Evolutionary conservation across 1,284 basidiomycete species (phyloP).

Genomic region (Ustilago trichophora): DNA sequence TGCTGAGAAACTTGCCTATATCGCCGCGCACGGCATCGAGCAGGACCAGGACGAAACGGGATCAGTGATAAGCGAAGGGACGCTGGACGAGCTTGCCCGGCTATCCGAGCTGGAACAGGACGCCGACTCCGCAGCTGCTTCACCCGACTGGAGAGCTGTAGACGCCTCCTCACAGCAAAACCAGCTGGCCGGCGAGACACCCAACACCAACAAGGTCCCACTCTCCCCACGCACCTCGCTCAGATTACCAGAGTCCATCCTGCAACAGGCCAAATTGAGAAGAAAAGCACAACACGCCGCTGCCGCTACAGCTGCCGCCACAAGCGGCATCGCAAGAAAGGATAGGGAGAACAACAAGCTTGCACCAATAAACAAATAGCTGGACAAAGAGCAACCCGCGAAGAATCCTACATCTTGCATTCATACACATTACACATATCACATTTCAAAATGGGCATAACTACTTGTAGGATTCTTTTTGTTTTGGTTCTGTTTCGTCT

Average conservation of each 20-base stretch:
- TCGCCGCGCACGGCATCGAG: no score
- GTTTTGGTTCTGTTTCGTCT: no score
- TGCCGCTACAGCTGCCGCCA: conserved; percentile 21
- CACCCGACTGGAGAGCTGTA: conserved; percentile 15
- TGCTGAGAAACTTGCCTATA: no score
- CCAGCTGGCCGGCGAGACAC: no score
- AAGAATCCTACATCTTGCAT: no score
- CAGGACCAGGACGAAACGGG: conserved; percentile 28
- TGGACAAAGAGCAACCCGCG: conserved; percentile 3
- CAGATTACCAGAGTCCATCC: conserved; percentile 18
- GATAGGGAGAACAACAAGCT: conserved; percentile 12
- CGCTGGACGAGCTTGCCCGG: conserved; percentile 51
- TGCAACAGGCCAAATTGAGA: conserved; percentile 20
- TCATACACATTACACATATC: no score
- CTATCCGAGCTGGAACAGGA: conserved; percentile 44
- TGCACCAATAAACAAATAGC: not conserved
- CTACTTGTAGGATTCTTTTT: no score
- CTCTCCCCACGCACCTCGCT: conserved; percentile 10
- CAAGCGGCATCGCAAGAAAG: conserved; percentile 35
- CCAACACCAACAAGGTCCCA: no score
- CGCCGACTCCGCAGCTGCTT: conserved; percentile 1
- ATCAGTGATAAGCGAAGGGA: conserved; percentile 44
- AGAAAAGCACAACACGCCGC: conserved; percentile 18
- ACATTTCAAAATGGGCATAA: no score
- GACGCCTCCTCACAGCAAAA: conserved; percentile 7